phyloP scores from a whole-genome alignment of 371 early-diverging fungal species.

The Mortierella sp. region DNA sequence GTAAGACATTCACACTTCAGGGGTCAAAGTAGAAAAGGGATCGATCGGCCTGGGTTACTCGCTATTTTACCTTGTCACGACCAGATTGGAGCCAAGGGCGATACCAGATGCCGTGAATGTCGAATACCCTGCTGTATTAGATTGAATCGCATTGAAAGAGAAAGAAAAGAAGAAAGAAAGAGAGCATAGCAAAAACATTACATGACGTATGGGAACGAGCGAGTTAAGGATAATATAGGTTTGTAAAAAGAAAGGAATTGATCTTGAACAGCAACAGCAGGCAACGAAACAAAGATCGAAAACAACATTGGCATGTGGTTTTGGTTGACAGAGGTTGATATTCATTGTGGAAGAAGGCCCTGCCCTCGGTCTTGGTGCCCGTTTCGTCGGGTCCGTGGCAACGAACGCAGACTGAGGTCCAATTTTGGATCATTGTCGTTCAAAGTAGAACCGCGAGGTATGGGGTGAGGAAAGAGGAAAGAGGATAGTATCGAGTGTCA shows the following conservation, averaged over 20 bases:
- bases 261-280: no score
- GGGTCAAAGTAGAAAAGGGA: background rate
- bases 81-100: slow-evolving; percentile 43
- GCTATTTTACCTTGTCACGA: slow-evolving; percentile 47
- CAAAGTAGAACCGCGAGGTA: slow-evolving; percentile 5
- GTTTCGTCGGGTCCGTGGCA: slow-evolving; percentile 52
- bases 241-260: background rate
- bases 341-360: slow-evolving; percentile 59
- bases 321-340: slow-evolving; percentile 42
- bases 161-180: slow-evolving; percentile 8
- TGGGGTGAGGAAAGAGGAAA: background rate
- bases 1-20: background rate
- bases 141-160: background rate
- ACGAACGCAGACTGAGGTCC: slow-evolving; percentile 58
- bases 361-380: slow-evolving; percentile 55
- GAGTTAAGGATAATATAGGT: slow-evolving; percentile 40
- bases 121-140: slow-evolving; percentile 56
- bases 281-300: background rate
- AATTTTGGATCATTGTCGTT: slow-evolving; percentile 55
- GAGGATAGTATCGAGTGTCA: background rate
- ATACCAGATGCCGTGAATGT: slow-evolving; percentile 56
- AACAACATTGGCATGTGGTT: background rate
- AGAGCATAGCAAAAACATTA: background rate
- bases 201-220: slow-evolving; percentile 11
- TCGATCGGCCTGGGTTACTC: background rate